These are phyloP conservation scores for Scedosporium apiospermum DNA, from an alignment of 2,329 filamentous ascomycete species.

Conservation along the genomic window DNA sequence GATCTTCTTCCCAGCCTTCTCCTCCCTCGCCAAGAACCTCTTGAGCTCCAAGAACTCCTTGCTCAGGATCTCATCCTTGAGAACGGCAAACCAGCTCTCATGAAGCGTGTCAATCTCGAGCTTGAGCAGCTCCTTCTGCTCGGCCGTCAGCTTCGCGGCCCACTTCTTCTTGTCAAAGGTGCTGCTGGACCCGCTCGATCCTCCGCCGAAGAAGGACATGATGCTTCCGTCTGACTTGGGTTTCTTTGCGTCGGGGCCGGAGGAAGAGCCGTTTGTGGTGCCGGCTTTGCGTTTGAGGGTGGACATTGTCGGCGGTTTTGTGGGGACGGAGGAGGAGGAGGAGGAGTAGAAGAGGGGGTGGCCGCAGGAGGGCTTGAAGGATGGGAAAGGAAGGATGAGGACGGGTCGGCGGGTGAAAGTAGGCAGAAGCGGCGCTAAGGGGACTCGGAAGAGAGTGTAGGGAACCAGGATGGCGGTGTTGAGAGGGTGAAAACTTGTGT, in stretches of 20 bases:
- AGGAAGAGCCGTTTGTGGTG: slow-evolving; percentile 21
- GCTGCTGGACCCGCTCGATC: slow-evolving; percentile 21
- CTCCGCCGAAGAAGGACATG: slow-evolving; percentile 73
- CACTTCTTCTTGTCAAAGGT: slow-evolving; percentile 82
- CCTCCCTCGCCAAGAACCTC: slow-evolving; percentile 73
- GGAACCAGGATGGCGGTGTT: background rate
- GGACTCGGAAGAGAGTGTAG: background rate
- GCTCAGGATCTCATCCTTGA: slow-evolving; percentile 76
- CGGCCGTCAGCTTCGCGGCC: slow-evolving; percentile 67
- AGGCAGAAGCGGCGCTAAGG: background rate
- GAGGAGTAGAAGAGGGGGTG: background rate
- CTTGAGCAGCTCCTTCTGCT: slow-evolving; percentile 73
- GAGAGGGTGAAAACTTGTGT: background rate
- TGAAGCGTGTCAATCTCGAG: slow-evolving; percentile 90
- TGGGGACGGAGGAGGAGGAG: background rate
- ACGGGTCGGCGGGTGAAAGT: background rate
- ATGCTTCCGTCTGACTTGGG: slow-evolving; percentile 68
- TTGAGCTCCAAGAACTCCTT: slow-evolving; percentile 83
- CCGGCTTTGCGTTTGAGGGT: slow-evolving; percentile 59
- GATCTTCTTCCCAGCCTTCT: slow-evolving; percentile 61
- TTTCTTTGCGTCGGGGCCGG: slow-evolving; percentile 53
- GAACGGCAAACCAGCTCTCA: slow-evolving; percentile 79
- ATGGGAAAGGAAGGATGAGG: background rate
- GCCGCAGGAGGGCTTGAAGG: background rate
- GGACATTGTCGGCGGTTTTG: slow-evolving; percentile 30